Base-by-base conservation (phyloP, 805 yeast species). In the Schwanniomyces pseudopolymorphus region DNA sequence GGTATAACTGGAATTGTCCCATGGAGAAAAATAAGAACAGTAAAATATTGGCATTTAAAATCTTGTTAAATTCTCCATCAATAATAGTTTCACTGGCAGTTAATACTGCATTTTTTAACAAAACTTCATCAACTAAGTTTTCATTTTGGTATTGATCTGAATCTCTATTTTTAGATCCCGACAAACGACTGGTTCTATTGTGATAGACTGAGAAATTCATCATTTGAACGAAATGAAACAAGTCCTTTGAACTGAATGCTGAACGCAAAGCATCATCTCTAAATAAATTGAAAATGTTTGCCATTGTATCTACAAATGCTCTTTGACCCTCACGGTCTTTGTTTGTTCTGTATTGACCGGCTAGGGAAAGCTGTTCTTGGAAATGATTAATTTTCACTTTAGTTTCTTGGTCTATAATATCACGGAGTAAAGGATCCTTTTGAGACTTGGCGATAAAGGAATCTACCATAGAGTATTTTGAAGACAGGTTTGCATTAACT, bases 1-100 rank as follows among this genome's bases (percentile, higher is more conserved):
- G 74, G 39, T 78, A 75, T 48, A 83, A 71, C 40, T 79, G 75
- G 51, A 81, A 74, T 59, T 84, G 89, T 58, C 52, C 53, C 74
- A 72, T 66, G 38, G 73, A 58, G 42, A 53, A 60, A 49, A 68
- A 58, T 27, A 67, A 56, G 43, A 50, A 54, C 46, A 58, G 58
- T 36, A 71, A 50, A 11, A 57, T 51, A 22, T 55, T 52, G 28
- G 54, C 52, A 38, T 54, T 53, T 26, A 70, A 51, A 10, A 61
- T 56, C 13, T 44, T 43, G 16, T 57, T 59, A 36, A 71, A 53
- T 40, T 64, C 68, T 10, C 72, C 70, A 38, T 48, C 49, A 31
- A 59, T 53, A 25, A 70, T 55, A 37, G 55, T 48, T 19, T 69
- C 69, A 40, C 61, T 57, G 21, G 71, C 54, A 25, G 62, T 57